Evolutionary conservation across 1,139 yeast genomes (phyloP).

Genomic region (Lipomyces yarrowii): DNA sequence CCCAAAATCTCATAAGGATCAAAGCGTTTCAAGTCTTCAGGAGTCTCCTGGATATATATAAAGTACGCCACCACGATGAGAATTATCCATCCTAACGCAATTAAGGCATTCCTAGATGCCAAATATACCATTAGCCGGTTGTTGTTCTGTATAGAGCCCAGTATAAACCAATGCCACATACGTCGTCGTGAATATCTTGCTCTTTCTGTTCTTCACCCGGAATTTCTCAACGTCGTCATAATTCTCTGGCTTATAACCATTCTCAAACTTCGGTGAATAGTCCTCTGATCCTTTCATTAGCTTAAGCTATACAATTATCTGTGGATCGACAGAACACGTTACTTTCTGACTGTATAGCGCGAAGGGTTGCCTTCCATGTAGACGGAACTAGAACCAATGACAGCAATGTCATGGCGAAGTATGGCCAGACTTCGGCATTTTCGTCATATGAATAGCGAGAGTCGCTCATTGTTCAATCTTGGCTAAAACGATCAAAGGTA

Average conservation of each 20-base stretch:
- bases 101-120: conserved; percentile 38
- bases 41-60: conserved; percentile 50
- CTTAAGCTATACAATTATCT: neutral
- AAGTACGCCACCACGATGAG: conserved; percentile 56
- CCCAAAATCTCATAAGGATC: conserved; percentile 92
- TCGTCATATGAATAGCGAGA: conserved; percentile 72
- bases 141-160: neutral
- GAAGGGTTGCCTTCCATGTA: conserved; percentile 44
- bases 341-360: neutral
- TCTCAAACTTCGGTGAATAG: conserved; percentile 3
- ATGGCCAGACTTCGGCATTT: conserved; percentile 94
- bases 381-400: conserved; percentile 68
- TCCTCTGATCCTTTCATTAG: conserved; percentile 1
- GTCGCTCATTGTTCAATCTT: conserved; percentile 40
- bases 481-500: neutral
- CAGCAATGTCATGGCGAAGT: conserved; percentile 76
- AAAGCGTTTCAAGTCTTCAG: conserved; percentile 56
- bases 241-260: conserved; percentile 45
- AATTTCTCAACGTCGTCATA: conserved; percentile 49
- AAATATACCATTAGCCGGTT: neutral
- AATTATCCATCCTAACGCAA: conserved; percentile 68
- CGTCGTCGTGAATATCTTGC: conserved; percentile 35
- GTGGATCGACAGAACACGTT: neutral
- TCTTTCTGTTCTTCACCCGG: conserved; percentile 39
- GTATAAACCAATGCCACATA: too few relatives aligned